A percentile compares a stretch with the other conserved stretches of the same genome.
phyloP scores from a whole-genome alignment of 192 early-diverging fungal species.

The Physocladia obscura region DNA sequence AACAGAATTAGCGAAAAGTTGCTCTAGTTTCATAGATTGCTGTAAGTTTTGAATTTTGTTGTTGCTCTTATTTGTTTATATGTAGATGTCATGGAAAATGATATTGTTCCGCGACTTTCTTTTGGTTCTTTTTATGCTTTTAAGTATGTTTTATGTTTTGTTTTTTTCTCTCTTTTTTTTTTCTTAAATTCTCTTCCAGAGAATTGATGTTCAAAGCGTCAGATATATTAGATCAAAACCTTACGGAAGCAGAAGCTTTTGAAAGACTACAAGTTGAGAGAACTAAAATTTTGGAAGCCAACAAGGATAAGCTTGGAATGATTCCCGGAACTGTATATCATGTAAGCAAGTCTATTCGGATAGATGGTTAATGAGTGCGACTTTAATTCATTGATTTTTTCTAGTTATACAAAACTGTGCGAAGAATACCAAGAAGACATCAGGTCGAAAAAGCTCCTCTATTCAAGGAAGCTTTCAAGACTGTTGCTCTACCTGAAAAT shows the following conservation, averaged over 20 bases:
- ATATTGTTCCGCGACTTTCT: slow-evolving; percentile 41
- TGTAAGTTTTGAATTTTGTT: slow-evolving; percentile 6
- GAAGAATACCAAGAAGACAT: slow-evolving; percentile 24
- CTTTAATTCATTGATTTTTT: too few relatives aligned
- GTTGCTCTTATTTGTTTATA: background rate
- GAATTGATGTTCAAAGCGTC: slow-evolving; percentile 24
- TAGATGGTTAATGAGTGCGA: background rate
- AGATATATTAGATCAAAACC: slow-evolving; percentile 9
- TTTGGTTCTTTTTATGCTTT: slow-evolving; percentile 20
- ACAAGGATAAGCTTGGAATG: slow-evolving; percentile 26
- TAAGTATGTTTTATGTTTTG: slow-evolving; percentile 9
- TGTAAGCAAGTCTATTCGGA: background rate
- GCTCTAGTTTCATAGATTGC: slow-evolving; percentile 28
- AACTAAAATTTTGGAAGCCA: background rate
- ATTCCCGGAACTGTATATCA: slow-evolving; percentile 21
- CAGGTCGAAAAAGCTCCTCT: background rate
- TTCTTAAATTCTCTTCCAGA: background rate
- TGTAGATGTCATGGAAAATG: slow-evolving; percentile 42
- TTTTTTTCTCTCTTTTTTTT: background rate
- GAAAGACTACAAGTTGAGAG: slow-evolving; percentile 6
- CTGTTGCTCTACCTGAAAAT: slow-evolving; percentile 11
- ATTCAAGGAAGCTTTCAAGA: slow-evolving; percentile 12
- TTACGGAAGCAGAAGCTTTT: slow-evolving; percentile 21
- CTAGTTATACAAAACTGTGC: slow-evolving; percentile 31
- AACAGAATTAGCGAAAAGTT: slow-evolving; percentile 22